Evolutionary conservation across 441 rosid genomes (phyloP).

Genomic region (Erysimum cheiri): DNA sequence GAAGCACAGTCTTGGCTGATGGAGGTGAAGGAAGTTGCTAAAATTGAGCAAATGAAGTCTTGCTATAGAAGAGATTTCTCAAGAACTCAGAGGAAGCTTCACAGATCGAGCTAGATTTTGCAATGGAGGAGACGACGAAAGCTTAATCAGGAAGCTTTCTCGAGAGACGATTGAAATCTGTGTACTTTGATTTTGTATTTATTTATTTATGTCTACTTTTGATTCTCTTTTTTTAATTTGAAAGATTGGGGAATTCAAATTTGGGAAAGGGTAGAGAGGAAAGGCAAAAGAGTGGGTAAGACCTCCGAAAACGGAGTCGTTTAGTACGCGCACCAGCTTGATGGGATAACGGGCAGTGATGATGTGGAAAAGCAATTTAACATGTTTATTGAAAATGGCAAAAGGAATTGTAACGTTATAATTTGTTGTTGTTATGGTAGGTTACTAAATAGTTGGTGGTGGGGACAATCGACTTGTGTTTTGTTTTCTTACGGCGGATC

Average conservation of each 20-base stretch:
- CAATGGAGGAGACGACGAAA: conserved; percentile 35
- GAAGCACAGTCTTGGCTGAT: conserved; percentile 3
- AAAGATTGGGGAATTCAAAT: conserved; percentile 40
- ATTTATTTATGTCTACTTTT: conserved; percentile 5
- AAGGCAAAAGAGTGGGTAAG: conserved; percentile 22
- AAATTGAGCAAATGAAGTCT: conserved; percentile 18
- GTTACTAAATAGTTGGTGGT: conserved; percentile 39
- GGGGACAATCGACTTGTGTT: conserved; percentile 33
- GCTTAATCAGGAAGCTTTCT: conserved; percentile 43
- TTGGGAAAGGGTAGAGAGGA: conserved; percentile 34
- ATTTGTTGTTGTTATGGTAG: conserved; percentile 22
- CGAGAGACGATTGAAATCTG: conserved; percentile 45
- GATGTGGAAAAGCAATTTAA: conserved; percentile 37
- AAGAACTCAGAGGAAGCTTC: background rate
- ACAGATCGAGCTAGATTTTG: conserved; percentile 29
- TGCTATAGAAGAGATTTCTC: background rate
- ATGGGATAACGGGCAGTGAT: conserved; percentile 37
- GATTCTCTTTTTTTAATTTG: conserved; percentile 18
- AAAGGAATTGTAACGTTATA: conserved; percentile 34
- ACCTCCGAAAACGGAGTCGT: conserved; percentile 24
- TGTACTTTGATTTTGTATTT: conserved; percentile 8
- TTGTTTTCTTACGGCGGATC: conserved; percentile 27
- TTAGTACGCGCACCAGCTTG: background rate
- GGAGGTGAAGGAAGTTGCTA: conserved; percentile 33
- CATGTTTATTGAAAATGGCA: background rate